phyloP scores from a whole-genome alignment of 2,329 filamentous ascomycete genomes.

The Colletotrichum salicis region DNA sequence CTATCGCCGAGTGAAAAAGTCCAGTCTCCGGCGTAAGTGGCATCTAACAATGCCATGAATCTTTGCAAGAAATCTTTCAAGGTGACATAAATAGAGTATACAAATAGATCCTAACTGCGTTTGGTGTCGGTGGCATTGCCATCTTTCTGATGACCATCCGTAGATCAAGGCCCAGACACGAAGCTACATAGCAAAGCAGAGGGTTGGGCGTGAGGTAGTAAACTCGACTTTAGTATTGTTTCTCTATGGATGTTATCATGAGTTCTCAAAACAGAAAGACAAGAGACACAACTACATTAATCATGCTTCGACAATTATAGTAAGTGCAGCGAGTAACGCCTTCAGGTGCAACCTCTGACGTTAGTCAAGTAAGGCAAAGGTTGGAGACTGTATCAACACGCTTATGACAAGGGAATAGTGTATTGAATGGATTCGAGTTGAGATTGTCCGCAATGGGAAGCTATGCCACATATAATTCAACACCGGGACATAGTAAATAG shows the following conservation, averaged over 20 bases:
- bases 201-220: constrained; percentile 24
- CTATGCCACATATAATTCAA: no score
- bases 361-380: not conserved
- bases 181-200: constrained; percentile 36
- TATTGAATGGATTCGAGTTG: no score
- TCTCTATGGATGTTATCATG: not conserved
- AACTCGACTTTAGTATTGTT: not conserved
- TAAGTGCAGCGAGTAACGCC: not conserved
- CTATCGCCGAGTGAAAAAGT: no score
- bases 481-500: no score
- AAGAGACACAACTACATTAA: not conserved
- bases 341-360: not conserved
- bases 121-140: not conserved
- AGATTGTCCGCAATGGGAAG: no score
- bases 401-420: no score
- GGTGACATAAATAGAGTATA: constrained; percentile 35
- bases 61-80: constrained; percentile 39
- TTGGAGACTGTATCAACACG: not conserved
- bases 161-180: constrained; percentile 3
- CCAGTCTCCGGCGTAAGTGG: constrained; percentile 38
- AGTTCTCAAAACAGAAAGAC: not conserved
- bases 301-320: not conserved
- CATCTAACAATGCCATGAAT: constrained; percentile 43
- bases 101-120: constrained; percentile 21
- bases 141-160: not conserved